Base-by-base conservation (phyloP, 306 rosid species). In the Geum urbanum region DNA sequence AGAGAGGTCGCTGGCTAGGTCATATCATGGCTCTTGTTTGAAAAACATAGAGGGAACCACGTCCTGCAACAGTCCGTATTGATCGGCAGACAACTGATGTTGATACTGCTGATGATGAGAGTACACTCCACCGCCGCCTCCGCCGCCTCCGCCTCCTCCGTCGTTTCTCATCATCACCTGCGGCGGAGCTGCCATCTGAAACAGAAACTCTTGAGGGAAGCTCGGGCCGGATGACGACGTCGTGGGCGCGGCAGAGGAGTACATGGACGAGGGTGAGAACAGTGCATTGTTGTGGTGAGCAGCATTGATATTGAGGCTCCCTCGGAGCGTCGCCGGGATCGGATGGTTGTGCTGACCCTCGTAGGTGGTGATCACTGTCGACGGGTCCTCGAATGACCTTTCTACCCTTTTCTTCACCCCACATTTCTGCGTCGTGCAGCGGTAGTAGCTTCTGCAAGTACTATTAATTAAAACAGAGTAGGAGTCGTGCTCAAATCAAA, bases 271-370 rank as follows among this genome's bases (percentile, higher is more conserved):
- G 48, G 86, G 89, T 46, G 89, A 80, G 89, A 90, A 87, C 76
- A 90, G 73, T 68, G 74, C 73, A 15, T 60, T 45, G 22, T 15
- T 45, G 45, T 60, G 65, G n/a, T 60, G 65, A 3, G 88, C 94
- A 57, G 84, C 82, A 65, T 80, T 86, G 12, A 60, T 60, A 45
- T 60, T 60, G 65, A 60, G 35, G 65, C 65, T 60, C 47, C 90
- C 95, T 66, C 97, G 74, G 0, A 91, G 84, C 0, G 95, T 83
- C 14, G 95, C 84, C 63, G 97, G 97, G 70, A 90, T 76, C 5
- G 92, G 95, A 78, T 90, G 97, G 73, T 88, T 90, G 85, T 90
- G 97, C 68, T 86, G 92, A 66, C 95, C 95, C 80, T 90, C 97
- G 44, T 90, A 90, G 4, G 97, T 90, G 32, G 97, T 90, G 53